Percentiles rank a stretch among this genome's conserved stretches.
phyloP scores from a whole-genome alignment of 306 rosid genomes.

The Casuarina glauca region DNA sequence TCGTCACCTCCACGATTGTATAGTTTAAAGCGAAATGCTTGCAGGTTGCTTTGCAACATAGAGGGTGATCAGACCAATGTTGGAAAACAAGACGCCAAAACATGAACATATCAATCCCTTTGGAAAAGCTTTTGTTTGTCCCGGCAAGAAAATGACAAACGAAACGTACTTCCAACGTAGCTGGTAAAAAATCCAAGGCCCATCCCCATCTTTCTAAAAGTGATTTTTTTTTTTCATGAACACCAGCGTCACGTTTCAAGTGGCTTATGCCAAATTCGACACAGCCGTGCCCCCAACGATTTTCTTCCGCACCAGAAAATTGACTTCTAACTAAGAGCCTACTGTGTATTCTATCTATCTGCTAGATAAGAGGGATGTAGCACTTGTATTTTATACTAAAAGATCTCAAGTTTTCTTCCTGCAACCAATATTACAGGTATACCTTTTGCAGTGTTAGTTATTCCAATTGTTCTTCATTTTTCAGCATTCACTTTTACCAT shows the following conservation, averaged over 20 bases:
- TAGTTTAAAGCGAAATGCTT: conserved; percentile 21
- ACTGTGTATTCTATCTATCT: no score
- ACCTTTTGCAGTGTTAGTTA: neutral
- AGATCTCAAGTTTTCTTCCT: neutral
- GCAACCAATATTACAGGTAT: neutral
- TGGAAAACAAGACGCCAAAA: conserved; percentile 30
- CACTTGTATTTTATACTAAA: no score
- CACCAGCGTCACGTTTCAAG: neutral
- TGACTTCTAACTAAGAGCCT: neutral
- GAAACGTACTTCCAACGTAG: conserved; percentile 8
- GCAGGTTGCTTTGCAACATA: conserved; percentile 13
- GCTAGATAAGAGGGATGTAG: no score
- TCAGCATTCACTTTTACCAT: neutral
- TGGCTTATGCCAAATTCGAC: neutral
- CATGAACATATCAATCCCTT: neutral
- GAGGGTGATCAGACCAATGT: conserved; percentile 17
- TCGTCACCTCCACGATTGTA: conserved; percentile 26
- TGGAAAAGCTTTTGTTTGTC: neutral
- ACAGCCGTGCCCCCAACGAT: neutral
- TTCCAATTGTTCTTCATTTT: neutral
- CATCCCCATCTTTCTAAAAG: neutral
- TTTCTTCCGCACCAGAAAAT: neutral
- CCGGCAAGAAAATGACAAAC: neutral
- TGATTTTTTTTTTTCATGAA: neutral
- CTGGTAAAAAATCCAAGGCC: neutral